Conservation (phyloP, 139 green algal species). For the Micractinium sp. region DNA sequence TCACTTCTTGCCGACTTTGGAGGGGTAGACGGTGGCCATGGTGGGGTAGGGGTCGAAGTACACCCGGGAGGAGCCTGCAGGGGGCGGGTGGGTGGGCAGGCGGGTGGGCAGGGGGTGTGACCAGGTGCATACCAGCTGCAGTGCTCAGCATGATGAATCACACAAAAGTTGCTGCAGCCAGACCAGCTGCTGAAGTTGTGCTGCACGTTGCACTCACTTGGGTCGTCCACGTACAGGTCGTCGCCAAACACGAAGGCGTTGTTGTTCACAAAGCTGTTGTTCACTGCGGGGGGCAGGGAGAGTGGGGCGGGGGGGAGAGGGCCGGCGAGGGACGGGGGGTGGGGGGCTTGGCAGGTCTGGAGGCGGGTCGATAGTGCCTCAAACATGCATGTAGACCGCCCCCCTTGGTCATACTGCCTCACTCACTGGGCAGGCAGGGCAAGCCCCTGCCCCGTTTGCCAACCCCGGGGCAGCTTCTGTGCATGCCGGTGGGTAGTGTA, state of each 20-base stretch:
- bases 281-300: not conserved
- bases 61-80: conserved; percentile 11
- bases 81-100: not conserved
- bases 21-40: not conserved
- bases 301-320: not conserved
- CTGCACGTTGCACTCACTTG: not conserved
- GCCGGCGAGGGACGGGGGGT: too few relatives aligned
- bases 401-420: too few relatives aligned
- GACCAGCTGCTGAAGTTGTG: too few relatives aligned
- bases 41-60: conserved; percentile 1
- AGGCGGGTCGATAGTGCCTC: too few relatives aligned
- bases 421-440: too few relatives aligned
- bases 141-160: too few relatives aligned
- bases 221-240: conserved; percentile 34
- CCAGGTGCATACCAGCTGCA: not conserved
- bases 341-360: too few relatives aligned
- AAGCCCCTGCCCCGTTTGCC: too few relatives aligned
- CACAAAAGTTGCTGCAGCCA: too few relatives aligned
- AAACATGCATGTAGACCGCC: too few relatives aligned
- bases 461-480: too few relatives aligned
- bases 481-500: too few relatives aligned
- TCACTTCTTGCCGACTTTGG: conserved; percentile 21
- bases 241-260: conserved; percentile 21
- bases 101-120: not conserved
- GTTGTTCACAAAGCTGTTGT: conserved; percentile 9